Evolutionary conservation across 2,329 filamentous ascomycete genomes (phyloP).

Genomic region (Aspergillus sp.): DNA sequence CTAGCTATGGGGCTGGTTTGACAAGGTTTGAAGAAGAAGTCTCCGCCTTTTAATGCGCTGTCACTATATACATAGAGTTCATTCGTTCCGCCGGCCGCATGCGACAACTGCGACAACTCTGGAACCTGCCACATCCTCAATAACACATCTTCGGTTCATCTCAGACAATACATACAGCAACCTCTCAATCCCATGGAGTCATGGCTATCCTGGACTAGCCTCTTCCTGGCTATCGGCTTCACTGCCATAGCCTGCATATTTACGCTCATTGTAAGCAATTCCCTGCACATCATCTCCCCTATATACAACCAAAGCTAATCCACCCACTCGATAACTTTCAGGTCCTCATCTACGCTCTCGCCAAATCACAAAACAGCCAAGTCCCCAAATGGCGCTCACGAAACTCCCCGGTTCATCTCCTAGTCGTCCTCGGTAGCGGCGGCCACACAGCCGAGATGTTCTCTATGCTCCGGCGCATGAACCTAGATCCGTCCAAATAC

Average conservation of each 20-base stretch:
- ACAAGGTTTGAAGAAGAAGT: neutral
- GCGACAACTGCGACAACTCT: neutral
- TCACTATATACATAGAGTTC: neutral
- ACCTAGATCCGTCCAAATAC: conserved; percentile 49
- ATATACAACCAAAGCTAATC: conserved; percentile 10
- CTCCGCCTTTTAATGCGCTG: neutral
- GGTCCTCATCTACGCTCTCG: conserved; percentile 28
- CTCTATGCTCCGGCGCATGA: conserved; percentile 69
- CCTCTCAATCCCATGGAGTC: neutral
- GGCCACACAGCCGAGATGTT: conserved; percentile 96
- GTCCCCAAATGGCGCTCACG: conserved; percentile 33
- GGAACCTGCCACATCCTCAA: neutral
- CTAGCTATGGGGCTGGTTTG: neutral
- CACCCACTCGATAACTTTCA: conserved; percentile 13
- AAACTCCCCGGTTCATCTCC: conserved; percentile 57
- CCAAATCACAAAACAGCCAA: conserved; percentile 32
- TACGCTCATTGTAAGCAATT: conserved; percentile 11
- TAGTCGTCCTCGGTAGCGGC: conserved; percentile 86
- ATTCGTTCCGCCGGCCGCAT: neutral
- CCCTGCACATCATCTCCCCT: neutral
- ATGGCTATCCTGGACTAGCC: neutral
- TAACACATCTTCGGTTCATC: neutral
- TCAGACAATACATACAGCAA: neutral
- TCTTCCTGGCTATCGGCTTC: neutral
- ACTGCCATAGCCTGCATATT: neutral